Conservation (phyloP, 2,329 filamentous ascomycete species). For the Penicillium rolfsii region DNA sequence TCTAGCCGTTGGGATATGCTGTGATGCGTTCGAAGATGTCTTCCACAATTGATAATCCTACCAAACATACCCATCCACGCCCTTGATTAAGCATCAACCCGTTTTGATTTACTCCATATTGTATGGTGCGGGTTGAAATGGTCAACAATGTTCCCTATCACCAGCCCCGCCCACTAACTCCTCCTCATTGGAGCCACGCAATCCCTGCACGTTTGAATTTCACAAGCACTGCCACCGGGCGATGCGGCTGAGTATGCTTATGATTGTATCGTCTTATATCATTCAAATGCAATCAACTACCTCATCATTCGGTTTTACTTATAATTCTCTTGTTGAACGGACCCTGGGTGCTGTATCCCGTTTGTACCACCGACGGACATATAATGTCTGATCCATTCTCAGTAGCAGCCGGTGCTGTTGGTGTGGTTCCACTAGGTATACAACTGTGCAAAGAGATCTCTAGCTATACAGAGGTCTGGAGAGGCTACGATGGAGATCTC, state of each 20-base stretch:
- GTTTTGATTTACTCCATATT: too few species aligned
- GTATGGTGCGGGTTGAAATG: too few species aligned
- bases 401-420: background rate
- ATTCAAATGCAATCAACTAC: background rate
- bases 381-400: background rate
- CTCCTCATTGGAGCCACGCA: background rate
- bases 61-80: too few species aligned
- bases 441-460: background rate
- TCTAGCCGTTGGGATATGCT: too few species aligned
- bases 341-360: background rate
- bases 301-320: too few species aligned
- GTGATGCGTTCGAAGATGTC: too few species aligned
- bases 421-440: background rate
- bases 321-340: background rate
- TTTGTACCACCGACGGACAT: background rate
- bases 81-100: too few species aligned
- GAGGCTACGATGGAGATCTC: background rate
- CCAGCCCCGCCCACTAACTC: background rate
- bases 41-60: too few species aligned
- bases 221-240: background rate
- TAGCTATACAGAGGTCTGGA: background rate
- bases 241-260: background rate
- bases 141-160: background rate
- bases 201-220: background rate
- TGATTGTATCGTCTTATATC: too few species aligned